Base-by-base conservation (phyloP, 2,329 filamentous ascomycete genomes). In the Pezicula carpinea region DNA sequence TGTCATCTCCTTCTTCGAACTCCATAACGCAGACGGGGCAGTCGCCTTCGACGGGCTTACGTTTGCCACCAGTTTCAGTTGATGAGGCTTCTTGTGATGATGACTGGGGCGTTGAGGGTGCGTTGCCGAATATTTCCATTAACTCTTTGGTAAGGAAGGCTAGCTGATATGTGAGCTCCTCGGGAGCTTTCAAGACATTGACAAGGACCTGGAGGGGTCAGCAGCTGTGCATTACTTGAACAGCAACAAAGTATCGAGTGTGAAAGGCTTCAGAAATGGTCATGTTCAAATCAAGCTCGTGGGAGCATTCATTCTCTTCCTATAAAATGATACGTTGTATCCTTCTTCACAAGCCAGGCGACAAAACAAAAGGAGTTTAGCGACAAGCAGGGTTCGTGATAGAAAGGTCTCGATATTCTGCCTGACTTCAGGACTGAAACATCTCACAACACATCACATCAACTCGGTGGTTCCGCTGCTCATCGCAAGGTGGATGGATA, bases 1-100 rank as follows among this genome's bases (percentile, higher is more conserved):
- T 70, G 4, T 73, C 67, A 47, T 75, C 55, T 14, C 43, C 48
- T 6, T 68, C 68, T 21, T 74, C 67, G 44, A 80, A 72, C 43
- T 78, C 74, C 65, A 73, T 75, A 59, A 77, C 79, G 62, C 81
- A 84, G 52, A 84, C 79, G 0, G 79, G 77, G 55, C 81, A 85
- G 50, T 83, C 78, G 18, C 78, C 80, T 43, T 82, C 76, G 29
- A 82, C 63, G 1, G 76, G 67, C 56, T 82, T 83, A 48, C 79
- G 75, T 15, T 75, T 75, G 15, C 73, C 71, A 26, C 71, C 64
- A 7, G 64, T 61, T 6, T 69, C 64, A 8, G 69, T 64, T 10
- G 67, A 57, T 7, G 46, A 38, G 22, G 71, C 61, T 23, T 63
- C 55, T 10, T 60, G 54, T 8, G 61, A 53, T 8, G 64, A 58